phyloP scores from a whole-genome alignment of 73 alveolate species.

The Tetrahymena malaccensis region DNA sequence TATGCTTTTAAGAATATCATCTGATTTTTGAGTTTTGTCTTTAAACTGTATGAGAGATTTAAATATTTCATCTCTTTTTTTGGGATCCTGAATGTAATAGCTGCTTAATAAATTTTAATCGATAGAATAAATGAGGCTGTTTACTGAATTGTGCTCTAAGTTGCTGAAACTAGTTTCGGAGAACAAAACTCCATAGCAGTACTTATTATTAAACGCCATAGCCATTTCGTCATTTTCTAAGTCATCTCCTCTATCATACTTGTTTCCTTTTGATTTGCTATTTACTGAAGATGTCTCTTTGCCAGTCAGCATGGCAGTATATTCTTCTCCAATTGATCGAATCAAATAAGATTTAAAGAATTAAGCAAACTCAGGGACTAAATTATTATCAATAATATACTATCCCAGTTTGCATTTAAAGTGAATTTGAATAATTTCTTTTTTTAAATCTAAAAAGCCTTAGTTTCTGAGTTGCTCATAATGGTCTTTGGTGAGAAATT shows the following conservation, averaged over 20 bases:
- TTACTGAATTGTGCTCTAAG: background rate
- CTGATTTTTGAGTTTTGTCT: background rate
- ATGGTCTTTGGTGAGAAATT: background rate
- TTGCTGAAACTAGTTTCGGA: background rate
- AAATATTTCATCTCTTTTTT: background rate
- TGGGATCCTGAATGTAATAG: background rate
- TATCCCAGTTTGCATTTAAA: background rate
- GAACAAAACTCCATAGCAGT: background rate
- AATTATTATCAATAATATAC: background rate
- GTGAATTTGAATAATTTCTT: background rate
- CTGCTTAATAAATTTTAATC: background rate
- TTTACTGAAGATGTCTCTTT: background rate
- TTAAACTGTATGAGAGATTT: background rate
- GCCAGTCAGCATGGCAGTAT: background rate
- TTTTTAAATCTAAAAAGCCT: background rate
- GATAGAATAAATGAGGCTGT: background rate
- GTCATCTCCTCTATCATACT: background rate
- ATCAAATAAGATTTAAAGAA: background rate
- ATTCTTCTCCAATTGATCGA: background rate
- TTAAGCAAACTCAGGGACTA: background rate
- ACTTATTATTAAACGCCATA: background rate
- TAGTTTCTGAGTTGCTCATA: background rate
- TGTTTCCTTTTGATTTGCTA: background rate
- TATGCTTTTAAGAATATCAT: background rate
- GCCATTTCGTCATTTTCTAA: background rate